Percentiles rank a stretch among this genome's conserved stretches.
These are phyloP conservation scores for Dryadomyces sulphureus DNA, from an alignment of 2,329 filamentous ascomycete genomes.

Conservation along the genomic window DNA sequence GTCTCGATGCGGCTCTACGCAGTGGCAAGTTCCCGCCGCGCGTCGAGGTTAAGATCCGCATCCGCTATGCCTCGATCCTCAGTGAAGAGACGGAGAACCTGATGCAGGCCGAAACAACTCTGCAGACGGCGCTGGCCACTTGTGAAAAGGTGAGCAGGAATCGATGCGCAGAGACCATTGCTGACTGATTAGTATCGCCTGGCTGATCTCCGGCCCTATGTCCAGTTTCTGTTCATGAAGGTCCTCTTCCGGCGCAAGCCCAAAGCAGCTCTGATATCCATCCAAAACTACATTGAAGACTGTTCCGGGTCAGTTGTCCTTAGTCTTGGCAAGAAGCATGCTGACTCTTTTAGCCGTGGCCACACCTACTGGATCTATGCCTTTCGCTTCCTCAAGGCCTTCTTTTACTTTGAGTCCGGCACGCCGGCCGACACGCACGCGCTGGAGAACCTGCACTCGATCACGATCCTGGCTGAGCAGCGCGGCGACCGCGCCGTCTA, in stretches of 20 bases:
- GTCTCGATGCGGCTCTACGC: slow-evolving; percentile 54
- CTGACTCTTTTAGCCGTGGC: slow-evolving; percentile 24
- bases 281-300: slow-evolving; percentile 55
- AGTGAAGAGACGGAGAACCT: slow-evolving; percentile 65
- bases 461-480: slow-evolving; percentile 42
- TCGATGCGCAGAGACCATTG: neutral
- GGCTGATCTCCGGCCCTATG: slow-evolving; percentile 58
- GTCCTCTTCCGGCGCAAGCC: slow-evolving; percentile 55
- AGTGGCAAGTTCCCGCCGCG: slow-evolving; percentile 45
- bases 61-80: slow-evolving; percentile 58
- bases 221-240: slow-evolving; percentile 59
- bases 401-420: slow-evolving; percentile 48
- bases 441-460: slow-evolving; percentile 53
- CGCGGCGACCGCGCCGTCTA: slow-evolving; percentile 49
- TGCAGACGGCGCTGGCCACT: slow-evolving; percentile 56
- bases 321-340: neutral
- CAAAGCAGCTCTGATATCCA: slow-evolving; percentile 56
- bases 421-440: slow-evolving; percentile 46
- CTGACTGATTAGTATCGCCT: slow-evolving; percentile 31
- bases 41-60: slow-evolving; percentile 51
- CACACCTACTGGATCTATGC: slow-evolving; percentile 66
- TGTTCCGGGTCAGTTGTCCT: slow-evolving; percentile 41
- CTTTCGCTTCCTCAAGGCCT: slow-evolving; percentile 58
- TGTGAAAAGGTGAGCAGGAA: slow-evolving; percentile 42
- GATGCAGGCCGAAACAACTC: slow-evolving; percentile 55